These are phyloP conservation scores for Rhodotorula sp. DNA, from an alignment of 1,284 basidiomycete genomes.

Conservation along the genomic window DNA sequence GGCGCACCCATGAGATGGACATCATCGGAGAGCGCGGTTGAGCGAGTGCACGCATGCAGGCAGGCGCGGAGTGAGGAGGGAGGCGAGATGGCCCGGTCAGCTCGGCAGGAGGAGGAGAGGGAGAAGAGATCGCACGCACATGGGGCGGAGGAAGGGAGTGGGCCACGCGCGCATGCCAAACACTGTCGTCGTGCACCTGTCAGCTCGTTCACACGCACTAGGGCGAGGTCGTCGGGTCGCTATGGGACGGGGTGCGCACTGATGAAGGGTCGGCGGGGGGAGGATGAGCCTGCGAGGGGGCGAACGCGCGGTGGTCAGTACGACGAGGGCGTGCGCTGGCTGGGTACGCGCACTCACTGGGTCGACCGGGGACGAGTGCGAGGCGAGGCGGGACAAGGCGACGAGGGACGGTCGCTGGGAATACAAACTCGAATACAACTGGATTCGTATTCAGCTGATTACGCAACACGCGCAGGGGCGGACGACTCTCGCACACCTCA, in stretches of 20 bases:
- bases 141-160: conserved; percentile 41
- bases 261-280: not conserved
- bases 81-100: not conserved
- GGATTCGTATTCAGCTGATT: no score
- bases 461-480: no score
- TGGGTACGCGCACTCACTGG: no score
- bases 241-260: not conserved
- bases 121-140: conserved; percentile 18
- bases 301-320: not conserved
- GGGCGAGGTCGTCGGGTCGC: not conserved
- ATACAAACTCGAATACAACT: no score
- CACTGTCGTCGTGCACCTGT: conserved; percentile 8
- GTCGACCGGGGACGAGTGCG: not conserved
- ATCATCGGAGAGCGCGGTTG: no score
- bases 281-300: not conserved
- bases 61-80: not conserved
- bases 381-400: not conserved
- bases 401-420: not conserved
- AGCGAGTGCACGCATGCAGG: not conserved
- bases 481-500: no score
- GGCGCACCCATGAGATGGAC: no score
- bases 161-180: conserved; percentile 42
- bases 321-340: not conserved
- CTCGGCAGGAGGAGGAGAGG: not conserved
- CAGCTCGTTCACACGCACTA: not conserved